Evolutionary conservation across 441 rosid species (phyloP).

Genomic region (Arabidopsis lyrata): DNA sequence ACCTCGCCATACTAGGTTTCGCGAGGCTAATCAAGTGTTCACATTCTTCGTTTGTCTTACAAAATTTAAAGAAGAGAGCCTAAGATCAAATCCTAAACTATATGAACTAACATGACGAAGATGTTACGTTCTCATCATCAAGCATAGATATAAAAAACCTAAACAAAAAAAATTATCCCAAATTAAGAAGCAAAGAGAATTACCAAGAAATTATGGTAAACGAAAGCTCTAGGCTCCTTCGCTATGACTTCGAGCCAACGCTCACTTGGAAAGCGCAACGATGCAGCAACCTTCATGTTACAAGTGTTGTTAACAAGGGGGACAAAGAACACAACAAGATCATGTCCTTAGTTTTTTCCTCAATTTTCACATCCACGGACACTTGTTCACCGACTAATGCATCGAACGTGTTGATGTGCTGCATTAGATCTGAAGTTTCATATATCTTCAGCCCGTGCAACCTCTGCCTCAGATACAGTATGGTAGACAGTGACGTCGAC

Average conservation of each 20-base stretch:
- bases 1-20: slow-evolving; percentile 78
- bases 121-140: neutral
- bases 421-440: neutral
- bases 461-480: slow-evolving; percentile 22
- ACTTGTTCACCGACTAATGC: neutral
- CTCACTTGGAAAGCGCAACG: slow-evolving; percentile 35
- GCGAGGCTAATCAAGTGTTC: slow-evolving; percentile 78
- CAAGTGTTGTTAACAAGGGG: slow-evolving; percentile 26
- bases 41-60: slow-evolving; percentile 80
- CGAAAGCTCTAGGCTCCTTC: slow-evolving; percentile 89
- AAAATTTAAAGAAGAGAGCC: slow-evolving; percentile 16
- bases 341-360: neutral
- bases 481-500: neutral
- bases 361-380: neutral
- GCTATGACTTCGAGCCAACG: slow-evolving; percentile 81
- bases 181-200: neutral
- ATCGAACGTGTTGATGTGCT: neutral
- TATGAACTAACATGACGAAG: neutral
- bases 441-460: neutral
- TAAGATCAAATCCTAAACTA: neutral
- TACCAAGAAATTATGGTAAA: slow-evolving; percentile 88
- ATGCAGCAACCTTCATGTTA: neutral
- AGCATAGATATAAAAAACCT: neutral
- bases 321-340: slow-evolving; percentile 7
- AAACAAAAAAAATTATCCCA: neutral